Conservation (phyloP, 164 flowering plant species). For the Umbellularia californica region DNA sequence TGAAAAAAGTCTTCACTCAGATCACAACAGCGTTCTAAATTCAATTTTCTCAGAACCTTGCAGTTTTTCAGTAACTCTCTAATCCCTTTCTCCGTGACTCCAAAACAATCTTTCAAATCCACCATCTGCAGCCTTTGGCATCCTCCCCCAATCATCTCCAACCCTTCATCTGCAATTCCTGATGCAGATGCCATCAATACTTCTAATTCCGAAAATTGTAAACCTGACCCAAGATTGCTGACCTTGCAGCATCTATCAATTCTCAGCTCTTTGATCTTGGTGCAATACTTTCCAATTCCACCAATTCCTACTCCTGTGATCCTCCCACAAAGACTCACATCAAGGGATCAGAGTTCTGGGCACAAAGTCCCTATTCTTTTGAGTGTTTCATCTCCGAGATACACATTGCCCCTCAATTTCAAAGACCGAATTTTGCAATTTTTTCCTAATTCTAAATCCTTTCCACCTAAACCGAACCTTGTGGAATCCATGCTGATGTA, state of each 20-base stretch:
- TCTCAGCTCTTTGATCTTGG: constrained; percentile 29
- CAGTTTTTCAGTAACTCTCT: background rate
- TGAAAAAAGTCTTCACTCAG: no score
- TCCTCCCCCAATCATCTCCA: constrained; percentile 26
- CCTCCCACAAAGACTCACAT: constrained; percentile 28
- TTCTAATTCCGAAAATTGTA: constrained; percentile 34
- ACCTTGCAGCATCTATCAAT: constrained; percentile 25
- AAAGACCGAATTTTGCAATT: constrained; percentile 27
- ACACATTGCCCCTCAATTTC: constrained; percentile 24
- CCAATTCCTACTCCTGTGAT: constrained; percentile 38
- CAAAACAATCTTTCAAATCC: constrained; percentile 36
- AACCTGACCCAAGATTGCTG: constrained; percentile 15
- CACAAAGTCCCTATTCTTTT: constrained; percentile 24
- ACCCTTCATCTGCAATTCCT: constrained; percentile 32
- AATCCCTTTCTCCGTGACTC: constrained; percentile 40
- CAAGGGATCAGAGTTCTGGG: constrained; percentile 38
- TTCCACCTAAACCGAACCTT: constrained; percentile 24
- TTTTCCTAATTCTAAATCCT: constrained; percentile 10
- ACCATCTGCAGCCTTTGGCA: constrained; percentile 31
- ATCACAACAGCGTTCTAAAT: constrained; percentile 29
- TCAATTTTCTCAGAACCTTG: constrained; percentile 27
- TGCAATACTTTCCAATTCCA: constrained; percentile 28
- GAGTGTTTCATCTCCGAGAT: constrained; percentile 27
- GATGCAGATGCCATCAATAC: constrained; percentile 23
- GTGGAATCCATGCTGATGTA: constrained; percentile 47